Conservation (phyloP, 345 rosid genomes). For the Carallia pectinifolia region DNA sequence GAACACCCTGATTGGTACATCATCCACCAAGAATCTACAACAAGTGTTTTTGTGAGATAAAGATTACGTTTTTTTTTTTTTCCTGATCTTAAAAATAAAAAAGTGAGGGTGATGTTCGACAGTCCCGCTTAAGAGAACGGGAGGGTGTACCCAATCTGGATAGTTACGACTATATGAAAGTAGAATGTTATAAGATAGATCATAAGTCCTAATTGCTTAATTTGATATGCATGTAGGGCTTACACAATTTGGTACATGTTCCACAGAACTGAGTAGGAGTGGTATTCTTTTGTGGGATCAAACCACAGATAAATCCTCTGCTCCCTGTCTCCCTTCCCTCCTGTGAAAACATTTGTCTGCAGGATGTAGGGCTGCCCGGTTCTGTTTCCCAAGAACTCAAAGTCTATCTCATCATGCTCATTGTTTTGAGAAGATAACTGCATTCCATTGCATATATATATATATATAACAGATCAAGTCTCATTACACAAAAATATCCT, state of each 20-base stretch:
- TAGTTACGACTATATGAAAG: too few species aligned
- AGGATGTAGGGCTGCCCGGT: background rate
- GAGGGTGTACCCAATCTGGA: too few species aligned
- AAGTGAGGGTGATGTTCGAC: too few species aligned
- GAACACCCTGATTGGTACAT: conserved; percentile 16
- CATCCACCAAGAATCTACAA: conserved; percentile 13
- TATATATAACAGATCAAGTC: too few species aligned
- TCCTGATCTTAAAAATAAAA: too few species aligned
- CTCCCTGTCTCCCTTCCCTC: conserved; percentile 17
- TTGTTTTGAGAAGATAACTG: conserved; percentile 9
- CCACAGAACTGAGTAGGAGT: conserved; percentile 22
- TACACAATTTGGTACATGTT: conserved; percentile 23
- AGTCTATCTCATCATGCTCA: conserved; percentile 20
- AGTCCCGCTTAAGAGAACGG: too few species aligned
- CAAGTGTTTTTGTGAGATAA: too few species aligned
- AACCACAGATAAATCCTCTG: conserved; percentile 30
- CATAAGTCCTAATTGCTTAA: too few species aligned
- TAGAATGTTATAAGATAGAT: too few species aligned
- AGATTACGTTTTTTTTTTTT: too few species aligned
- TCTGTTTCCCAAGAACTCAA: conserved; percentile 23
- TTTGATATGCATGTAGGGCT: too few species aligned
- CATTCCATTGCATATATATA: background rate
- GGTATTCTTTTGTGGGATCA: conserved; percentile 25
- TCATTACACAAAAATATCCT: background rate
- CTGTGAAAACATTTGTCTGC: background rate